Evolutionary conservation across 441 rosid species (phyloP), one percentile per base, ranked within the genome.

Genomic region (Aleurites moluccanus): DNA sequence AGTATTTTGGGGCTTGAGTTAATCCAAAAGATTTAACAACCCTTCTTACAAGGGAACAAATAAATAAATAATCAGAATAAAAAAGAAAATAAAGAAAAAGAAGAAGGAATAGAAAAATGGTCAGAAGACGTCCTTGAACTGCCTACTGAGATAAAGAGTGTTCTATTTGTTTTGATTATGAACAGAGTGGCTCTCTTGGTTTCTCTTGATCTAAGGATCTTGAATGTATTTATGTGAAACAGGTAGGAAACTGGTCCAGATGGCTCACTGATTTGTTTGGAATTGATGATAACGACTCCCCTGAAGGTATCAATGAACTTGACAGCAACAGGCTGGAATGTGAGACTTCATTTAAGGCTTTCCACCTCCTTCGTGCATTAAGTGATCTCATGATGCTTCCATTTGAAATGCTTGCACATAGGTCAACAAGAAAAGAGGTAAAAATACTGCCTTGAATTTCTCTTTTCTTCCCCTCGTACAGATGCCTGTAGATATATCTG

Each of bases 321-420:
- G 79, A 81, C 42, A 77, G 83, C 49, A 83, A 74, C 74, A 80
- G 72, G 25, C 75, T 44, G 53, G 81, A 81, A 59, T 23, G 56
- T 73, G 87, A 85, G 76, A 80, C 80, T 70, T 82, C 91, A 30
- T 90, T 89, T 83, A 91, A 86, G 87, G 74, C 88, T 73, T 96
- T 96, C 79, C 81, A 72, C 75, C 89, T 88, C 62, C 95, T 96
- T 27, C 88, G 88, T 80, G 91, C 94, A 10, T 88, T 96, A 79
- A 94, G 98, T 27, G 97, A 96, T 85, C 94, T 93, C 49, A 89
- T 96, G 95, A 96, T 96, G 98, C 97, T 96, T 80, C 99, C 99
- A 60, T 92, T 86, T 64, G 95, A 92, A 77, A 93, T 96, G 96
- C 97, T 96, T 63, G 86, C 85, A 30, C 90, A 90, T 77, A 81